Conservation (phyloP, 768 basidiomycete species). For the Cyclocybe aegerita region DNA sequence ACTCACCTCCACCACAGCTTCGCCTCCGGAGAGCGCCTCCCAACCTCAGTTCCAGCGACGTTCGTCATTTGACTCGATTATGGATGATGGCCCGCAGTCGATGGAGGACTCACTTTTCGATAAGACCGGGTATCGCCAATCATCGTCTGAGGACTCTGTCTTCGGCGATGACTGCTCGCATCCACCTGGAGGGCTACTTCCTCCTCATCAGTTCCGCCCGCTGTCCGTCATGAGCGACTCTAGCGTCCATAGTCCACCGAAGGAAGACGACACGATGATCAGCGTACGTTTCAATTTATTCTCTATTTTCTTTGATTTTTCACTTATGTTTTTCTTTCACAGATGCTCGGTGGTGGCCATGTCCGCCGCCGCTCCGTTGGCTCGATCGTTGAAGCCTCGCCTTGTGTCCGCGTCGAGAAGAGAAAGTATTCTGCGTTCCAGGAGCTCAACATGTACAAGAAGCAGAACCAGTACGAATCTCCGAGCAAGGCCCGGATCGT, state of each 20-base stretch:
- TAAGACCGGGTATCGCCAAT: slow-evolving; percentile 52
- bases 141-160: slow-evolving; percentile 56
- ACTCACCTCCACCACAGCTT: slow-evolving; percentile 63
- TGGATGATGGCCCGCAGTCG: slow-evolving; percentile 47
- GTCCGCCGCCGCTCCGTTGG: slow-evolving; percentile 68
- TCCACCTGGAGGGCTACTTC: slow-evolving; percentile 35
- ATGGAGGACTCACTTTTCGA: slow-evolving; percentile 62
- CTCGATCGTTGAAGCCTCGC: slow-evolving; percentile 70
- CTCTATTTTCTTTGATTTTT: slow-evolving; percentile 6
- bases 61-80: slow-evolving; percentile 62
- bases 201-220: slow-evolving; percentile 57
- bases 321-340: background rate
- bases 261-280: slow-evolving; percentile 84
- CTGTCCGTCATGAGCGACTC: too few species aligned
- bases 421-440: slow-evolving; percentile 51
- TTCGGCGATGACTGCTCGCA: slow-evolving; percentile 53
- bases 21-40: slow-evolving; percentile 49
- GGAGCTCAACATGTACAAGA: slow-evolving; percentile 24
- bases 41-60: slow-evolving; percentile 23
- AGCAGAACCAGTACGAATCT: slow-evolving; percentile 32
- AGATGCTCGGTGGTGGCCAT: slow-evolving; percentile 83
- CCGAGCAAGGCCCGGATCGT: slow-evolving; percentile 49
- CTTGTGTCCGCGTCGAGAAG: slow-evolving; percentile 66
- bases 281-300: slow-evolving; percentile 43
- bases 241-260: slow-evolving; percentile 47